Conservation (phyloP, 257 asterid genomes). For the Nyctanthes arbortristis region DNA sequence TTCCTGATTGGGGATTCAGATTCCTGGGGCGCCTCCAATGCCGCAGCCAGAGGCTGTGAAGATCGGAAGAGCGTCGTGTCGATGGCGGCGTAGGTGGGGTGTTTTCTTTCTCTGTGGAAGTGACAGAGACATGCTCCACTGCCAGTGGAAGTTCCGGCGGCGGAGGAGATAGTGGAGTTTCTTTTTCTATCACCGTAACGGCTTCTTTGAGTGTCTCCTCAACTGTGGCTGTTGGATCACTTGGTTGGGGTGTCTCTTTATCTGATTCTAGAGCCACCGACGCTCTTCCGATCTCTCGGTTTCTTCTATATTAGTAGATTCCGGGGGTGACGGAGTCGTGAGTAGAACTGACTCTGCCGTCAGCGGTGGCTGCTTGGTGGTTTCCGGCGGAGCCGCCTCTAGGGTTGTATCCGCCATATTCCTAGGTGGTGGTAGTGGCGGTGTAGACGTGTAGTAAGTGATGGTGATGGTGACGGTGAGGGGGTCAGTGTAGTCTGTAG, state of each 20-base stretch:
- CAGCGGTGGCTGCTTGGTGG: constrained; percentile 30
- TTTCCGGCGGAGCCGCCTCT: constrained; percentile 22
- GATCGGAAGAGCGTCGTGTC: constrained; percentile 16
- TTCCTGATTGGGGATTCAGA: constrained; percentile 31
- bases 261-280: constrained; percentile 39
- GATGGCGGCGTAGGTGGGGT: constrained; percentile 25
- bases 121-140: constrained; percentile 42
- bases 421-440: not conserved
- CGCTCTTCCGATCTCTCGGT: constrained; percentile 61
- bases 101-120: constrained; percentile 25
- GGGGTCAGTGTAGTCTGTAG: no score
- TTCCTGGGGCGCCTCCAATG: constrained; percentile 35
- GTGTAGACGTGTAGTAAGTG: no score
- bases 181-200: constrained; percentile 46
- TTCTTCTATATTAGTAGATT: not conserved
- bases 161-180: constrained; percentile 43
- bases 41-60: constrained; percentile 39
- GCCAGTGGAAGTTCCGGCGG: constrained; percentile 32
- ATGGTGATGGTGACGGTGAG: not conserved
- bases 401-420: constrained; percentile 58
- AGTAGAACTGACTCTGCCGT: constrained; percentile 21
- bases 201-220: constrained; percentile 37
- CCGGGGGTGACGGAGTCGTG: constrained; percentile 18
- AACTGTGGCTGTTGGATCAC: constrained; percentile 22
- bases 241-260: constrained; percentile 15